Base-by-base conservation (phyloP, 768 basidiomycete species). In the Boletus subcaerulescens region DNA sequence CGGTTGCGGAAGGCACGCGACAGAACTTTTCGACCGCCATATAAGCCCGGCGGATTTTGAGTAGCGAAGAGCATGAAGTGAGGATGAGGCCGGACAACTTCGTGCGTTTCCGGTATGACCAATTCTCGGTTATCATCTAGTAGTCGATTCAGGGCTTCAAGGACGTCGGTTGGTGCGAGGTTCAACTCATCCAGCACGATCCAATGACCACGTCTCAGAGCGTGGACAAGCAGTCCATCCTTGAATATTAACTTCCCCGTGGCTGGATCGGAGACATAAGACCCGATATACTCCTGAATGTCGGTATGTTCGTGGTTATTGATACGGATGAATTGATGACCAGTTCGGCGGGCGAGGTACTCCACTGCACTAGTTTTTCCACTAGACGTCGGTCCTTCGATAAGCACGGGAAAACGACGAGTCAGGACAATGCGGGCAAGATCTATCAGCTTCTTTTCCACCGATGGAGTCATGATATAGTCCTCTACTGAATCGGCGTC, bases 291-390 rank as follows among this genome's bases (percentile, higher is more conserved):
- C 68, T 99, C 97, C 66, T 99, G 97, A 47, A 99, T 97, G 66
- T 99, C 97, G 6, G 97, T 99, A 66, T 98, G 97, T 59, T 99
- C 97, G 73, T 99, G 97, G 65, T 99, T 99, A 75, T 99, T 99
- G 79, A 99, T 98, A 39, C 97, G 91, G 31, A 99, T 86, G 71
- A 98, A 98, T 35, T 82, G 85, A 75, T 99, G 97, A 0, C 97
- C 96, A 0, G 94, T 97, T 52, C 89, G 80, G 57, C 83, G 84
- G 6, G 97, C 96, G 29, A 99, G 82, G 70, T 95, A 98, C 73
- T 98, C 95, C 43, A 99, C 85, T 1, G 96, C 91, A 62, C 92
- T 94, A 3, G 97, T 99, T 77, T 99, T 99, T 38, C 97, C 97
- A 53, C 88, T 90, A 1, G 97, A 98, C 0, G 97, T 99, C 0